Evolutionary conservation across 805 yeast genomes (phyloP), one percentile per base, ranked within the genome.

Genomic region (Myxozyma nipponensis): DNA sequence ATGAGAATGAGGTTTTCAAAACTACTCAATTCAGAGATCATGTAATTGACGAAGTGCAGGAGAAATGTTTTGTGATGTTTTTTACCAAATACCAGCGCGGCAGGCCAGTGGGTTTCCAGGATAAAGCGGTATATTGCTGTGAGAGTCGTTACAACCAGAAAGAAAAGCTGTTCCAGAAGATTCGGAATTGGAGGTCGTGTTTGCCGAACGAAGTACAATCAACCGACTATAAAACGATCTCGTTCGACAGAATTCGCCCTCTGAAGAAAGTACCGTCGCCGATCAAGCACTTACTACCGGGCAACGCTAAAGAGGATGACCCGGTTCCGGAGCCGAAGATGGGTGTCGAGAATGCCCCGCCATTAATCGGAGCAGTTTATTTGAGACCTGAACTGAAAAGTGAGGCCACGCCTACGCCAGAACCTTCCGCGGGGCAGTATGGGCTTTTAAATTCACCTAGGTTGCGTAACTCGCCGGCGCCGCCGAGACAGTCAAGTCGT

Each of bases 141-240:
- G 98, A 93, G 69, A 86, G 81, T 67, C 82, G 98, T 63, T 93
- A 90, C 70, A 91, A 91, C 65, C 97, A 91, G 66, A 76, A 79
- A 48, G 95, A 87, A 62, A 86, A 87, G 67, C 83, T 83, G 25
- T 93, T 93, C 75, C 93, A 91, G 69, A 85, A 91, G 65, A 93
- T 93, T 62, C 79, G 98, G 64, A 91, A 98, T 2, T 93, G 98
- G 98, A 91, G 88, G 69, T 97, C 97, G 4, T 93, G 98, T 73
- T 76, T 93, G 59, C 98, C 98, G 0, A 98, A 93, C 68, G 98
- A 91, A 68, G 85, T 91, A 42, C 81, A 98, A 62, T 89, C 85
- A 57, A 73, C 75, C 48, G 76, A 72, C 56, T 72, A 72, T 53
- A 67, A 69, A 17, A 71, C 72, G 74, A 72, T 67, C 42, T 62